Conservation (phyloP, 495 filamentous ascomycete species). For the Trichodelitschia bisporula region DNA sequence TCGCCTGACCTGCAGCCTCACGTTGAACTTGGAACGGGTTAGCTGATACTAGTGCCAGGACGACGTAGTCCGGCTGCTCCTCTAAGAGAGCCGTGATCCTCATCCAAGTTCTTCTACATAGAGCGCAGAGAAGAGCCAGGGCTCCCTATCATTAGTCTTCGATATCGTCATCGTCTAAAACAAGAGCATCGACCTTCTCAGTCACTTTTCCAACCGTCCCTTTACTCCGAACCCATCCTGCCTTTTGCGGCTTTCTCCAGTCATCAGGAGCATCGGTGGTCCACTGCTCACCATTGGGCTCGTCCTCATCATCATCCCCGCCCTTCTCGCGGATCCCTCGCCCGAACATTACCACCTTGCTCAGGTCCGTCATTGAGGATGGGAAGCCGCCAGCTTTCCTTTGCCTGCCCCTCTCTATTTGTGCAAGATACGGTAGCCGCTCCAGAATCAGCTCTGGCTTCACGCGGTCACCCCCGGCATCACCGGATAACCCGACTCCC, state of each 20-base stretch:
- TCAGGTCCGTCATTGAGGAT: slow-evolving; percentile 21
- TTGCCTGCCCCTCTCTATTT: slow-evolving; percentile 22
- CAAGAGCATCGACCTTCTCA: slow-evolving; percentile 29
- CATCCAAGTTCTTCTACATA: too few relatives aligned
- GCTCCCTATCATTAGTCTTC: slow-evolving; percentile 36
- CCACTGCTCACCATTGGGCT: slow-evolving; percentile 21
- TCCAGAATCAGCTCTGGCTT: slow-evolving; percentile 56
- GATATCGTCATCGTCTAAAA: slow-evolving; percentile 90
- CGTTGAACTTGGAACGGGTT: too few relatives aligned
- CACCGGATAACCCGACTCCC: slow-evolving; percentile 1
- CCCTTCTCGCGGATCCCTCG: slow-evolving; percentile 20
- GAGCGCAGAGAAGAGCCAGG: too few relatives aligned
- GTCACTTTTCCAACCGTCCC: slow-evolving; percentile 3
- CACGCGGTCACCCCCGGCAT: neutral
- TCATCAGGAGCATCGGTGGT: slow-evolving; percentile 23
- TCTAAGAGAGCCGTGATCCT: too few relatives aligned
- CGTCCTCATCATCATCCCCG: slow-evolving; percentile 13
- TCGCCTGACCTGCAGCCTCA: too few relatives aligned
- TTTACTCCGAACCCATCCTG: too few relatives aligned
- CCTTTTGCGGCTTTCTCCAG: too few relatives aligned
- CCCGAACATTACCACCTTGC: slow-evolving; percentile 19
- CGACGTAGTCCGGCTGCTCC: too few relatives aligned
- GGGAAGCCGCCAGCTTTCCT: slow-evolving; percentile 44
- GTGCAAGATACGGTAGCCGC: slow-evolving; percentile 60
- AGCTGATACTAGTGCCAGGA: too few relatives aligned